These are phyloP conservation scores for Amoebophrya sp. DNA, from an alignment of 169 alveolate genomes.

Conservation along the genomic window DNA sequence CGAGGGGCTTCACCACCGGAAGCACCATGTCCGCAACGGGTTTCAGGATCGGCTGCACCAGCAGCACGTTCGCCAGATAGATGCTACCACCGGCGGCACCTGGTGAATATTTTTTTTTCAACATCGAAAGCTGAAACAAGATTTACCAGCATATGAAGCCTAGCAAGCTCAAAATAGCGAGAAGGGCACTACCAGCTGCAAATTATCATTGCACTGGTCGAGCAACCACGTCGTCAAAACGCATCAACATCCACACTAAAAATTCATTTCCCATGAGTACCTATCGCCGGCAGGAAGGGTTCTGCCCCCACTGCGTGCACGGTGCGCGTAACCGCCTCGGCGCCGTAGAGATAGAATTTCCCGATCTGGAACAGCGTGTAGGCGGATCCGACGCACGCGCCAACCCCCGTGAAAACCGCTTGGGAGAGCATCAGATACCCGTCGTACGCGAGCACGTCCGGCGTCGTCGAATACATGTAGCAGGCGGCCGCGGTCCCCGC, in stretches of 20 bases:
- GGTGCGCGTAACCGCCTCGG: background rate
- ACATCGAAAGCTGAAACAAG: no score
- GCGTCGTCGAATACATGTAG: background rate
- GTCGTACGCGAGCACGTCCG: background rate
- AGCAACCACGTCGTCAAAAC: no score
- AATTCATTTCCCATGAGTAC: no score
- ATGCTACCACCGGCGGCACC: background rate
- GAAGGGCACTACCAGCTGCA: no score
- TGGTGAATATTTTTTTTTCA: no score
- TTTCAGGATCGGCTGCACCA: background rate
- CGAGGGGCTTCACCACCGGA: background rate
- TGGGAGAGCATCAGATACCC: background rate
- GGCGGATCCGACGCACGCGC: background rate
- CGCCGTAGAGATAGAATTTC: background rate
- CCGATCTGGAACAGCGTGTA: background rate
- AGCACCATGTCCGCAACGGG: background rate
- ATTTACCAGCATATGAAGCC: no score
- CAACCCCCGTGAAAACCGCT: background rate
- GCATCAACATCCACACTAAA: no score
- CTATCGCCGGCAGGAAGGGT: background rate
- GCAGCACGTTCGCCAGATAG: background rate
- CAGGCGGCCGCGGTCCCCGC: background rate
- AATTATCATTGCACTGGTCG: no score
- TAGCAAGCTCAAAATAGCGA: no score
- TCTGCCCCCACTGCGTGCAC: conserved; percentile 10